phyloP scores from a whole-genome alignment of 345 rosid species.

The Eucalyptus paniculata region DNA sequence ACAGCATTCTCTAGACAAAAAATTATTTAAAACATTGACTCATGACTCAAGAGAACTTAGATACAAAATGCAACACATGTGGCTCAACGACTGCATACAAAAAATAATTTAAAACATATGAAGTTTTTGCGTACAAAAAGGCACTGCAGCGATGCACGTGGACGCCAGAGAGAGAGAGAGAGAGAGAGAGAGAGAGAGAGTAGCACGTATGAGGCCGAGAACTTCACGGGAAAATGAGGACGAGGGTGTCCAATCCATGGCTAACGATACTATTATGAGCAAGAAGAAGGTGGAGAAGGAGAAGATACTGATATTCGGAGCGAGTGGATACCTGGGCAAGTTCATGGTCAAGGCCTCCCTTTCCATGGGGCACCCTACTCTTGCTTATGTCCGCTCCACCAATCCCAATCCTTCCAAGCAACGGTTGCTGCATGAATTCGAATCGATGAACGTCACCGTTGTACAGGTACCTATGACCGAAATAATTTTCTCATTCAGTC shows the following conservation, averaged over 20 bases:
- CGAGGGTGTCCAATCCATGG: background rate
- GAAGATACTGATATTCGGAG: conserved; percentile 15
- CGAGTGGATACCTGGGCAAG: conserved; percentile 17
- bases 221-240: background rate
- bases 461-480: background rate
- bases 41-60: background rate
- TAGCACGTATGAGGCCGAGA: background rate
- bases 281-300: background rate
- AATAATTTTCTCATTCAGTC: background rate
- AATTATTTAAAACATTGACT: background rate
- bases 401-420: background rate
- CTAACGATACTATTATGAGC: background rate
- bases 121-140: background rate
- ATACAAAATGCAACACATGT: background rate
- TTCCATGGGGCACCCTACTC: conserved; percentile 10
- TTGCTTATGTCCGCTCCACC: conserved; percentile 9
- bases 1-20: background rate
- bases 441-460: conserved; percentile 11
- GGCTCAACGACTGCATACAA: background rate
- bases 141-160: background rate
- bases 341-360: conserved; percentile 13
- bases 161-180: background rate
- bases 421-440: background rate
- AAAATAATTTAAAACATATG: background rate
- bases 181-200: background rate